These are phyloP conservation scores for Tetrapisispora arboricola DNA, from an alignment of 805 yeast genomes.

Conservation along the genomic window DNA sequence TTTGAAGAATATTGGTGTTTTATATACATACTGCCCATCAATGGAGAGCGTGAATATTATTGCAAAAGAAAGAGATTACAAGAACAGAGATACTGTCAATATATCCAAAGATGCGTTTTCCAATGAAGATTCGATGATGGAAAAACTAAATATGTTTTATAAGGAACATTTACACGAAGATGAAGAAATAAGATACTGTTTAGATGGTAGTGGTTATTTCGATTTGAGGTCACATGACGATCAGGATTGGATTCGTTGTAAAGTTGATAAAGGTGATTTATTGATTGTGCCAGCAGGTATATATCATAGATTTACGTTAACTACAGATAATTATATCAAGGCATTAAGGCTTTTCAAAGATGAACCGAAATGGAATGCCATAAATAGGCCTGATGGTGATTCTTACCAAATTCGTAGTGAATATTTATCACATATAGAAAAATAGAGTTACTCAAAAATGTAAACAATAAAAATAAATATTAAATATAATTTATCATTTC, in stretches of 20 bases:
- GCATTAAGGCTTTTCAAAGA: conserved; percentile 83
- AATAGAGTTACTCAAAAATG: no score
- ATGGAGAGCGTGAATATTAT: conserved; percentile 48
- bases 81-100: conserved; percentile 64
- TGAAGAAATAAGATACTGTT: conserved; percentile 85
- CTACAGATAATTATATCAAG: conserved; percentile 49
- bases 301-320: conserved; percentile 83
- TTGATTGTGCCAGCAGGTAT: conserved; percentile 83
- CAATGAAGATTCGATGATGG: conserved; percentile 47
- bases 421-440: conserved; percentile 29
- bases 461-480: no score
- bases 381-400: conserved; percentile 50
- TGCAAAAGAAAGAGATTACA: conserved; percentile 63
- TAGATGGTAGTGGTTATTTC: conserved; percentile 86
- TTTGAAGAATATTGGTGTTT: conserved; percentile 55
- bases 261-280: conserved; percentile 52
- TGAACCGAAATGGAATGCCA: conserved; percentile 94
- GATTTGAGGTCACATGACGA: conserved; percentile 58
- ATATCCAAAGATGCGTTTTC: conserved; percentile 53
- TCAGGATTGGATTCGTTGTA: conserved; percentile 68
- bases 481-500: no score
- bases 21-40: conserved; percentile 43
- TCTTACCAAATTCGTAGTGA: conserved; percentile 35
- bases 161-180: conserved; percentile 91
- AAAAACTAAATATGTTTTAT: conserved; percentile 61